Evolutionary conservation across 1,139 yeast species (phyloP).

Genomic region (Arxiozyma heterogenica): DNA sequence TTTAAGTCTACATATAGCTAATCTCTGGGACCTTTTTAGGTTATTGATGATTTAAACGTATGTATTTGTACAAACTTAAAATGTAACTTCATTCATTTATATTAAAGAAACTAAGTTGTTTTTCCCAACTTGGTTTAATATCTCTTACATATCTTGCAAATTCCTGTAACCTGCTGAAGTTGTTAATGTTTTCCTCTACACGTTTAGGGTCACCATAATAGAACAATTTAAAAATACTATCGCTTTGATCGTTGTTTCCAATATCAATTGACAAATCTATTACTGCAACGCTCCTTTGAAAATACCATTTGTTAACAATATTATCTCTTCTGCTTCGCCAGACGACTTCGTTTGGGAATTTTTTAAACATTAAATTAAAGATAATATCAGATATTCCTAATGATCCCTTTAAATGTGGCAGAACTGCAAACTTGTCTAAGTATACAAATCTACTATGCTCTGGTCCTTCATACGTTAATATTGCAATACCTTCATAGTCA

Average conservation of each 20-base stretch:
- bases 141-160: conserved; percentile 27
- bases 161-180: conserved; percentile 17
- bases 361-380: conserved; percentile 63
- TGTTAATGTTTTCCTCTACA: conserved; percentile 11
- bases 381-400: conserved; percentile 90
- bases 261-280: conserved; percentile 37
- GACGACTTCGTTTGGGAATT: conserved; percentile 64
- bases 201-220: conserved; percentile 25
- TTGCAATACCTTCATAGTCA: conserved; percentile 92
- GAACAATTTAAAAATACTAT: conserved; percentile 28
- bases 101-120: not conserved
- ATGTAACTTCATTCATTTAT: not conserved
- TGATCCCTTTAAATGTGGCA: conserved; percentile 74
- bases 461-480: conserved; percentile 66
- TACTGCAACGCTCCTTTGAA: conserved; percentile 73
- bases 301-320: conserved; percentile 96
- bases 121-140: conserved; percentile 30
- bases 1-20: no score
- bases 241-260: conserved; percentile 22
- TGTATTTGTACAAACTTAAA: not conserved
- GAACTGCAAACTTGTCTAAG: conserved; percentile 87
- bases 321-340: conserved; percentile 85
- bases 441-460: conserved; percentile 41
- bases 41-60: not conserved
- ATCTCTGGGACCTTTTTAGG: not conserved